phyloP scores from a whole-genome alignment of 768 basidiomycete species.

The Naganishia kalamii region DNA sequence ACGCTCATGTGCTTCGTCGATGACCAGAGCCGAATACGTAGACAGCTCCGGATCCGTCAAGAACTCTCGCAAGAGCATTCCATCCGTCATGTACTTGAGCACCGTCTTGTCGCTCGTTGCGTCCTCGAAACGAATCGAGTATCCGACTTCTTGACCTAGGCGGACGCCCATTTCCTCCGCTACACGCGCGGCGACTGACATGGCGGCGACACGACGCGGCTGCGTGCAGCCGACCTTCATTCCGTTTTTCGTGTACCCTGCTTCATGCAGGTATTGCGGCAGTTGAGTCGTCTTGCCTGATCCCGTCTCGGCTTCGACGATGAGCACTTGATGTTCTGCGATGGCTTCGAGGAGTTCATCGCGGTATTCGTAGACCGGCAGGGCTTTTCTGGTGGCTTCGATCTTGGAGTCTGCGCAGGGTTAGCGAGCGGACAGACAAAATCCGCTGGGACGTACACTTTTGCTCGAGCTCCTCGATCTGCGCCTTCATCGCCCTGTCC shows the following conservation, averaged over 20 bases:
- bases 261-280: conserved; percentile 96
- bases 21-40: conserved; percentile 88
- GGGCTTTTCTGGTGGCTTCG: conserved; percentile 84
- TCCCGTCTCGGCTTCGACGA: conserved; percentile 96
- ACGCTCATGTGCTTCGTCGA: conserved; percentile 97
- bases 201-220: conserved; percentile 95
- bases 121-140: conserved; percentile 98
- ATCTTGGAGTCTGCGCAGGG: conserved; percentile 65
- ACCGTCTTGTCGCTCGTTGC: conserved; percentile 99
- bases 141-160: conserved; percentile 97
- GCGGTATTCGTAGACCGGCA: conserved; percentile 86
- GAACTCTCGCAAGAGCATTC: conserved; percentile 95
- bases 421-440: background rate
- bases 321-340: conserved; percentile 83
- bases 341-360: conserved; percentile 83
- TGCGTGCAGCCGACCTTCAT: conserved; percentile 92
- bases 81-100: conserved; percentile 99
- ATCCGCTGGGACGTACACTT: conserved; percentile 57
- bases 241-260: conserved; percentile 82
- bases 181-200: conserved; percentile 98
- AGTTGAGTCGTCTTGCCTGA: conserved; percentile 98
- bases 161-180: conserved; percentile 98
- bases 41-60: conserved; percentile 94
- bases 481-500: conserved; percentile 73
- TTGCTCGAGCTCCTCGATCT: conserved; percentile 86